These are phyloP conservation scores for Opeltia flavorubescens DNA, from an alignment of 495 filamentous ascomycete genomes.

Conservation along the genomic window DNA sequence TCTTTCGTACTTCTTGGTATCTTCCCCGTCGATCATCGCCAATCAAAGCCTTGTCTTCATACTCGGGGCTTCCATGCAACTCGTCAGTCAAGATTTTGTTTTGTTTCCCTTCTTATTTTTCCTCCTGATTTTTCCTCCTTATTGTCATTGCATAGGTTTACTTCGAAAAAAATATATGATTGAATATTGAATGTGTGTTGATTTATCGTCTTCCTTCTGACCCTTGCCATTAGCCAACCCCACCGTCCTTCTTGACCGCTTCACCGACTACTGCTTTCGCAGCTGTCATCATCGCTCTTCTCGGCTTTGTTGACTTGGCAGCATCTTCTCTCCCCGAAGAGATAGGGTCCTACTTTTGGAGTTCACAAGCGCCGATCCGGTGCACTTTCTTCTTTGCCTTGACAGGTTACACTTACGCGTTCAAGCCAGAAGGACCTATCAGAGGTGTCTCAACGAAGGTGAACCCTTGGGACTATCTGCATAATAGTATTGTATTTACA, in stretches of 20 bases:
- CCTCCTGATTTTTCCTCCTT: background rate
- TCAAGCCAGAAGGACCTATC: constrained; percentile 27
- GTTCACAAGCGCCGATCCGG: constrained; percentile 52
- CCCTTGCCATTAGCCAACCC: constrained; percentile 3
- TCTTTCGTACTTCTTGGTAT: constrained; percentile 69
- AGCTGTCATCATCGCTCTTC: constrained; percentile 48
- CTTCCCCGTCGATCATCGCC: constrained; percentile 49
- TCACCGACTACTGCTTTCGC: constrained; percentile 57
- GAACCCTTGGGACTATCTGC: constrained; percentile 40
- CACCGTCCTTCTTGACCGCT: constrained; percentile 45
- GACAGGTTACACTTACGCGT: constrained; percentile 54
- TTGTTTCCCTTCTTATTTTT: constrained; percentile 1
- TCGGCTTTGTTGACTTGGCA: constrained; percentile 60
- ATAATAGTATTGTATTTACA: constrained; percentile 69
- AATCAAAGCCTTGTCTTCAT: constrained; percentile 74
- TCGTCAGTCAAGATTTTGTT: constrained; percentile 33
- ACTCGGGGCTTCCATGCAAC: constrained; percentile 65
- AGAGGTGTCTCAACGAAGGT: constrained; percentile 7
- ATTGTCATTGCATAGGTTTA: background rate
- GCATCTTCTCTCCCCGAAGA: constrained; percentile 60
- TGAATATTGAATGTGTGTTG: too few relatives aligned
- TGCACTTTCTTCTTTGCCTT: constrained; percentile 50
- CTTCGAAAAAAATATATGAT: background rate
- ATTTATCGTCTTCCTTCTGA: background rate
- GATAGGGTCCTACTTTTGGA: constrained; percentile 51